Evolutionary conservation across 208 protist species (phyloP).

Genomic region (Vickermania ingenoplastis): DNA sequence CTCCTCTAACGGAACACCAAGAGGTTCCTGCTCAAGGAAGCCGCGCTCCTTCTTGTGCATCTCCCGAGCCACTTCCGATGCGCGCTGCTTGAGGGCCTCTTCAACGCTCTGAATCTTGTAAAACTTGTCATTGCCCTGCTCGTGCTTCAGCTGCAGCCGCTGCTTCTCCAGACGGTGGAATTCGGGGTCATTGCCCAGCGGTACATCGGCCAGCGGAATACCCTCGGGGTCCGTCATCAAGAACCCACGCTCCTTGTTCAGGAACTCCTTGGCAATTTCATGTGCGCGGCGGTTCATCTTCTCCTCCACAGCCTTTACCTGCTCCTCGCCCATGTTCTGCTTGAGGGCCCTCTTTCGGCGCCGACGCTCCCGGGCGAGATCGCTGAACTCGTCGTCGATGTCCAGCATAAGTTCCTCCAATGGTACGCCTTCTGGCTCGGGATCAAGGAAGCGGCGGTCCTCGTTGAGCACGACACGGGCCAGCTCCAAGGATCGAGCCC

Average conservation of each 20-base stretch:
- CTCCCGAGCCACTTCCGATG: slow-evolving; percentile 33
- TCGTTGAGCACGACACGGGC: slow-evolving; percentile 37
- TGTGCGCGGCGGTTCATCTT: slow-evolving; percentile 63
- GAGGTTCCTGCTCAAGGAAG: slow-evolving; percentile 76
- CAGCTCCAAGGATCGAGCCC: slow-evolving; percentile 36
- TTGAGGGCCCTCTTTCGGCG: slow-evolving; percentile 43
- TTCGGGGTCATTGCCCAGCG: slow-evolving; percentile 16
- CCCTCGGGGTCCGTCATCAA: slow-evolving; percentile 47
- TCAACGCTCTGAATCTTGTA: slow-evolving; percentile 23
- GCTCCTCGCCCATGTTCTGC: slow-evolving; percentile 23
- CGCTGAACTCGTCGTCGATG: slow-evolving; percentile 45
- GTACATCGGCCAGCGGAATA: slow-evolving; percentile 26
- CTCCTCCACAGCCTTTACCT: slow-evolving; percentile 38
- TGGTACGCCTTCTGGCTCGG: slow-evolving; percentile 69
- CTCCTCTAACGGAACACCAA: slow-evolving; percentile 67
- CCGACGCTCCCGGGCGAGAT: slow-evolving; percentile 46
- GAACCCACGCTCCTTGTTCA: slow-evolving; percentile 28
- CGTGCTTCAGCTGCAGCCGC: slow-evolving; percentile 13
- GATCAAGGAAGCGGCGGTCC: slow-evolving; percentile 66
- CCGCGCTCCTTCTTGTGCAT: slow-evolving; percentile 64
- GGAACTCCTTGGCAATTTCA: slow-evolving; percentile 44
- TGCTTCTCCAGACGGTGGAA: slow-evolving; percentile 29
- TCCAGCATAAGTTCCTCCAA: slow-evolving; percentile 60
- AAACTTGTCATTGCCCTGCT: slow-evolving; percentile 5
- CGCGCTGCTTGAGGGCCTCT: slow-evolving; percentile 35